Percentiles rank a stretch among this genome's conserved stretches.
Conservation (phyloP, 2,329 filamentous ascomycete species). For the Alternaria burnsii region DNA sequence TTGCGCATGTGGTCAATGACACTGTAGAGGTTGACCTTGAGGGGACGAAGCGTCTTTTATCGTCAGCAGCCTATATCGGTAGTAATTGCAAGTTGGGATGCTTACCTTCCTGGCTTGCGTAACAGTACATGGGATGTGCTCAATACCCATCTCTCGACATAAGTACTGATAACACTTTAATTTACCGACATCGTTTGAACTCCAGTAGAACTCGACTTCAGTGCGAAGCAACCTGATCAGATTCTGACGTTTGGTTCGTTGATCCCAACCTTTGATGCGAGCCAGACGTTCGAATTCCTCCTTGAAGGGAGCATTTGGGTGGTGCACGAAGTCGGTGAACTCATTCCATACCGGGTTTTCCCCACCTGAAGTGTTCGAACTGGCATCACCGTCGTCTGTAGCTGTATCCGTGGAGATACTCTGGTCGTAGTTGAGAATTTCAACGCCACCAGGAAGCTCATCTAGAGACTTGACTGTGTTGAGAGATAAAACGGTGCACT, state of each 20-base stretch:
- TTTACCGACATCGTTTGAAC: slow-evolving; percentile 14
- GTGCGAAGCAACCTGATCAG: slow-evolving; percentile 25
- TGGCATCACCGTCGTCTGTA: not conserved
- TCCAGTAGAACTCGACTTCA: slow-evolving; percentile 33
- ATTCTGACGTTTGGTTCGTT: not conserved
- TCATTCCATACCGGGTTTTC: slow-evolving; percentile 28
- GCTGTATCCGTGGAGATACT: not conserved
- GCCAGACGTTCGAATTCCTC: slow-evolving; percentile 31
- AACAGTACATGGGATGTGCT: slow-evolving; percentile 26
- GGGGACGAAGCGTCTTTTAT: slow-evolving; percentile 23
- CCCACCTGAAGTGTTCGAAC: not conserved
- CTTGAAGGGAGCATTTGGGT: slow-evolving; percentile 26
- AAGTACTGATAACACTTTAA: slow-evolving; percentile 38
- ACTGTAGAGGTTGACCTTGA: slow-evolving; percentile 38
- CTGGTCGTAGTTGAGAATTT: not conserved
- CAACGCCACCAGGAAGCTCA: not conserved
- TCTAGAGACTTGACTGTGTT: not conserved
- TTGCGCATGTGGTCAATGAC: slow-evolving; percentile 38
- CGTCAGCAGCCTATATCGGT: slow-evolving; percentile 4
- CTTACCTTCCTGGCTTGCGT: slow-evolving; percentile 40
- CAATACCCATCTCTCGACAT: slow-evolving; percentile 35
- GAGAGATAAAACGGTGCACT: not conserved
- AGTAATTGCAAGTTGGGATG: not conserved
- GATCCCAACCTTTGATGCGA: slow-evolving; percentile 18
- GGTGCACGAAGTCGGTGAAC: slow-evolving; percentile 26